Conservation (phyloP, 75 land plant genomes). For the Selaginella tamariscina region DNA sequence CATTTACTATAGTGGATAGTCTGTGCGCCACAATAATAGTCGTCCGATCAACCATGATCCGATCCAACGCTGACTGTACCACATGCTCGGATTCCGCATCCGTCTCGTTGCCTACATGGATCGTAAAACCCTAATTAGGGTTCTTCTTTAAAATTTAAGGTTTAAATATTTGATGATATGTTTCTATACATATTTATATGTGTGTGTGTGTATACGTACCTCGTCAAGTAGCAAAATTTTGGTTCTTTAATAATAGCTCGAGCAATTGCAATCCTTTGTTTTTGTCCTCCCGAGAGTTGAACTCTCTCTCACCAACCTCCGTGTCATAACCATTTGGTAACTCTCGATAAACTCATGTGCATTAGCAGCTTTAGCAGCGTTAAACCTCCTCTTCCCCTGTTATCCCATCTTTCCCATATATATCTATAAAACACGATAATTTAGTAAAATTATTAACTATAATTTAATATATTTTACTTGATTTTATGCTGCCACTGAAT, state of each 20-base stretch:
- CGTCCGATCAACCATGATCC: slow-evolving; percentile 7
- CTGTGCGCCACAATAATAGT: slow-evolving; percentile 11
- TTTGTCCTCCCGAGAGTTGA: slow-evolving; percentile 10
- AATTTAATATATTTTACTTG: too few species aligned
- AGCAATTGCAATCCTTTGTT: slow-evolving; percentile 11
- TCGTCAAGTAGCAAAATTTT: slow-evolving; percentile 10
- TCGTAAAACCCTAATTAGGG: too few species aligned
- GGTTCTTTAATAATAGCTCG: slow-evolving; percentile 2
- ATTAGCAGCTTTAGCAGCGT: neutral
- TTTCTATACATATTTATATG: too few species aligned
- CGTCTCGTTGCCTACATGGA: neutral
- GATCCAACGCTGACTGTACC: neutral
- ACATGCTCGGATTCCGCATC: slow-evolving; percentile 8
- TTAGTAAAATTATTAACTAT: too few species aligned
- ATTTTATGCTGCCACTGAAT: neutral
- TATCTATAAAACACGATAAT: too few species aligned
- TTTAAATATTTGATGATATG: too few species aligned
- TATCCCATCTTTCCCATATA: slow-evolving; percentile 7
- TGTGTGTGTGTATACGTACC: too few species aligned
- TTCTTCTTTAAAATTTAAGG: too few species aligned
- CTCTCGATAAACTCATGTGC: neutral
- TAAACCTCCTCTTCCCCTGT: neutral
- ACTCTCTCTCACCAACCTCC: slow-evolving; percentile 4
- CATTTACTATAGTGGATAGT: slow-evolving; percentile 1
- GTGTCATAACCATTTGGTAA: slow-evolving; percentile 9